These are phyloP conservation scores for Fusarium chaquense DNA, from an alignment of 2,329 filamentous ascomycete genomes.

Conservation along the genomic window DNA sequence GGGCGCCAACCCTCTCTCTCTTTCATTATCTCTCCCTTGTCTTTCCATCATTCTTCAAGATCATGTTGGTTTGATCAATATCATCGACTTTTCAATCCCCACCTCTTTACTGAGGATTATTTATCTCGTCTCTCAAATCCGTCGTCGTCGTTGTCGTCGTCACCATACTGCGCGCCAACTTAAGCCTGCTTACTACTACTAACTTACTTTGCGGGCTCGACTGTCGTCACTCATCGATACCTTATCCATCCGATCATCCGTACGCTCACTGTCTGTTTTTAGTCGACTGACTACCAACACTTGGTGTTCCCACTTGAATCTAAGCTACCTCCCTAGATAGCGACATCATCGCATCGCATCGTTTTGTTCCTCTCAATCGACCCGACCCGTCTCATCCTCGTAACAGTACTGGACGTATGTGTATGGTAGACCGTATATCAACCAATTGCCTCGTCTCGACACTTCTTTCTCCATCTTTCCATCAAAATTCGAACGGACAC, in stretches of 20 bases:
- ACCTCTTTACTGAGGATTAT: not conserved
- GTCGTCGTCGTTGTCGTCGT: not conserved
- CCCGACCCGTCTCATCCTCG: slow-evolving; percentile 14
- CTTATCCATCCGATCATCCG: not conserved
- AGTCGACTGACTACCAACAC: not conserved
- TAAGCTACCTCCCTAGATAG: not conserved
- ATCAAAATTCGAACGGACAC: slow-evolving; percentile 16
- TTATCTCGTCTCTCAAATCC: not conserved
- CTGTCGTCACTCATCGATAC: slow-evolving; percentile 8
- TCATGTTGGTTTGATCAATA: slow-evolving; percentile 6
- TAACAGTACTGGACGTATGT: not conserved
- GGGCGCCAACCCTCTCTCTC: slow-evolving; percentile 15
- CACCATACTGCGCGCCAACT: not conserved
- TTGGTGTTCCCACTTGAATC: slow-evolving; percentile 10
- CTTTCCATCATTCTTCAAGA: not conserved
- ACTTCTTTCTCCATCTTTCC: slow-evolving; percentile 11
- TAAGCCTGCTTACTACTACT: not conserved
- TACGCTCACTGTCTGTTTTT: not conserved
- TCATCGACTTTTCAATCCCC: not conserved
- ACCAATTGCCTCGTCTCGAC: slow-evolving; percentile 31
- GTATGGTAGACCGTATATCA: slow-evolving; percentile 34
- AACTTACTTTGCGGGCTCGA: not conserved
- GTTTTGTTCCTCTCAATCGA: slow-evolving; percentile 19
- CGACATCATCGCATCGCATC: slow-evolving; percentile 29
- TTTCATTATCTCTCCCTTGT: not conserved